Percentiles rank a stretch among this genome's conserved stretches.
Evolutionary conservation across 2,329 filamentous ascomycete genomes (phyloP).

Genomic region (Penicillium fuscoglaucum): DNA sequence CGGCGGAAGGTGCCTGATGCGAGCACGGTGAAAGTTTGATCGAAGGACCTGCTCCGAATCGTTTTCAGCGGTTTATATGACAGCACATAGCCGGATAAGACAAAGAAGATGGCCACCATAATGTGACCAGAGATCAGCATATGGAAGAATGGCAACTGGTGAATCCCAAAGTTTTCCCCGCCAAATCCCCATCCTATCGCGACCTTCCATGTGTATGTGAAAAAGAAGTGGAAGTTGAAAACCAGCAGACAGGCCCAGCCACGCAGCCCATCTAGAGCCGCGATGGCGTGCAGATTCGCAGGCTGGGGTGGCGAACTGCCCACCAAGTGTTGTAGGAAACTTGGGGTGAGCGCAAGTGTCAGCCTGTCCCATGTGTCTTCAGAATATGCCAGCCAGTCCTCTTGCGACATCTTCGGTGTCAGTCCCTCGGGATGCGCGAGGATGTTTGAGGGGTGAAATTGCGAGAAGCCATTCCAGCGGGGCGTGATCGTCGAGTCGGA

Average conservation of each 20-base stretch:
- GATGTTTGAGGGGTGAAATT: slow-evolving; percentile 28
- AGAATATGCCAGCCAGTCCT: slow-evolving; percentile 29
- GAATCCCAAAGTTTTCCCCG: slow-evolving; percentile 41
- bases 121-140: slow-evolving; percentile 48
- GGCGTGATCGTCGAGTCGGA: slow-evolving; percentile 5
- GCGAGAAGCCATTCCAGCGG: slow-evolving; percentile 28
- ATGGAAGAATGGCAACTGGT: slow-evolving; percentile 46
- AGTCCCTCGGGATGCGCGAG: slow-evolving; percentile 22
- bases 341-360: slow-evolving; percentile 36
- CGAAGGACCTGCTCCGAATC: slow-evolving; percentile 40
- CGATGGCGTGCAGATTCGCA: slow-evolving; percentile 39
- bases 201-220: slow-evolving; percentile 47
- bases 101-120: slow-evolving; percentile 52
- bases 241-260: slow-evolving; percentile 48
- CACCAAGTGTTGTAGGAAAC: slow-evolving; percentile 38
- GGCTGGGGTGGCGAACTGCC: slow-evolving; percentile 31
- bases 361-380: slow-evolving; percentile 28
- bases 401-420: slow-evolving; percentile 21
- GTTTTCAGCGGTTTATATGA: slow-evolving; percentile 45
- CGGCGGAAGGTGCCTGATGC: slow-evolving; percentile 48
- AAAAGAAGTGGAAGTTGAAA: slow-evolving; percentile 50
- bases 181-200: slow-evolving; percentile 44
- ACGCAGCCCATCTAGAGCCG: slow-evolving; percentile 45
- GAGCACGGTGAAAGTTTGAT: slow-evolving; percentile 42
- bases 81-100: slow-evolving; percentile 52